Conservation (phyloP, 768 basidiomycete species). For the Stropharia rugosoannulata region DNA sequence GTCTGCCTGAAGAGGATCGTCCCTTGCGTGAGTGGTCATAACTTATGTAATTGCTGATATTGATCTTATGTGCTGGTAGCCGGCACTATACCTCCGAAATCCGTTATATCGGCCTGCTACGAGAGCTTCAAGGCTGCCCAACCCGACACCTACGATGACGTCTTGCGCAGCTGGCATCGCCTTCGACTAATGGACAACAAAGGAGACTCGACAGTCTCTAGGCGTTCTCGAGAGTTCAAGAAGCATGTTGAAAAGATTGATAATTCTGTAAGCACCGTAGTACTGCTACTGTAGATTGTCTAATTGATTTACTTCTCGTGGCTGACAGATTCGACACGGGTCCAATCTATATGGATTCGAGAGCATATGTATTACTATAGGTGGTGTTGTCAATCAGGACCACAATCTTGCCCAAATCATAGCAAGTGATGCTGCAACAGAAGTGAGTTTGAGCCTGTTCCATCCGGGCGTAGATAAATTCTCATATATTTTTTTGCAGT, state of each 20-base stretch:
- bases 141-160: not conserved
- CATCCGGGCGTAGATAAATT: too few relatives aligned
- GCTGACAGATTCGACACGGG: slow-evolving; percentile 1
- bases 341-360: slow-evolving; percentile 5
- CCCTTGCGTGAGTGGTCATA: not conserved
- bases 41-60: not conserved
- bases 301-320: too few relatives aligned
- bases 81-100: not conserved
- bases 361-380: slow-evolving; percentile 1
- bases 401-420: not conserved
- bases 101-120: not conserved
- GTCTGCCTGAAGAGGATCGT: not conserved
- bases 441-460: not conserved
- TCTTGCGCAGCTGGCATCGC: slow-evolving; percentile 1
- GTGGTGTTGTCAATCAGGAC: slow-evolving; percentile 7
- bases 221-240: not conserved
- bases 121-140: not conserved
- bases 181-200: not conserved
- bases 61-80: not conserved
- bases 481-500: not conserved
- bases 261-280: not conserved
- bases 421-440: not conserved
- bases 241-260: slow-evolving; percentile 3
- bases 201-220: not conserved
- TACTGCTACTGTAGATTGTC: too few relatives aligned